Base-by-base conservation (phyloP, 805 yeast genomes). In the Debaryomyces tyrocola region DNA sequence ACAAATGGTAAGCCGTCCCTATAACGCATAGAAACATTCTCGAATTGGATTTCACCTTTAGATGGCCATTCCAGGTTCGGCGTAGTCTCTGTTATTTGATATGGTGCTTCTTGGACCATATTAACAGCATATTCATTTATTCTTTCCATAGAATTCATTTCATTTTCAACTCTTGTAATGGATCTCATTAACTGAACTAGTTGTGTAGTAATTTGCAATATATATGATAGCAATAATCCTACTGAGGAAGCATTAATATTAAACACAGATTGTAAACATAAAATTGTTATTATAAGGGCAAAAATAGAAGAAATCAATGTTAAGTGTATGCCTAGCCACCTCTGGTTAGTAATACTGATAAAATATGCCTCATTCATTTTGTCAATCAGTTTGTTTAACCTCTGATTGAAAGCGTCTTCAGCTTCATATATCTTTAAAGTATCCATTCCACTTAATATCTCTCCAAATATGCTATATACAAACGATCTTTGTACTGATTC, bases 1-100 rank as follows among this genome's bases (percentile, higher is more conserved):
- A 89, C 91, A 28, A 85, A 73, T 40, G 87, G 95, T 50, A 90
- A 73, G 47, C 84, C 90, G 12, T 82, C 78, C 63, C 96, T 81
- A 62, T 90, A 90, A 49, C 89, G 77, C 4, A 96, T 83, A 9
- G 90, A 82, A 63, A 88, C 91, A 58, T 87, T 64, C 27, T 77
- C 73, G 59, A 90, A 85, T 43, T 73, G 70, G 40, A 90, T 75
- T 4, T 70, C 78, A 42, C 97, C 96, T 14, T 68, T 62, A 9
- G 67, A 58, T 12, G 96, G 96, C 96, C 96, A 90, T 14, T 67
- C 55, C 1, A 63, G 55, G 6, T 75, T 67, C 1, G 84, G 73
- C 24, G 34, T 52, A 18, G 60, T 53, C 41, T 58, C 57, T 24
- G 50, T 41, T n/a, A 58, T 50, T 35, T 58, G 66, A 35, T 59